Evolutionary conservation across 768 basidiomycete species (phyloP).

Genomic region (Boletus rubescentipes): DNA sequence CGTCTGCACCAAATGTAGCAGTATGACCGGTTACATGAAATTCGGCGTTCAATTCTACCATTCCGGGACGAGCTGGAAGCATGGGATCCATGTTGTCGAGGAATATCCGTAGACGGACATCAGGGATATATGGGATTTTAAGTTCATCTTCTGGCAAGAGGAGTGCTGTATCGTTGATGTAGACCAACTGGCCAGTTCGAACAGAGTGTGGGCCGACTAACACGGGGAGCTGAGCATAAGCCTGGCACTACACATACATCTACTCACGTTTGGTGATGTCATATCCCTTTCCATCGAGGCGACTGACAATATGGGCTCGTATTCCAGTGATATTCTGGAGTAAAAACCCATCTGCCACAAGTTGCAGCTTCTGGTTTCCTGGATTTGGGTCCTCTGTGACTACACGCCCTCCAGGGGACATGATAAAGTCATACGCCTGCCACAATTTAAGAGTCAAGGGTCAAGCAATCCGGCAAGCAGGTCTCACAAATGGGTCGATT

Average conservation of each 20-base stretch:
- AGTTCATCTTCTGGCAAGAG: constrained; percentile 34
- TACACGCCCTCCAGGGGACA: constrained; percentile 54
- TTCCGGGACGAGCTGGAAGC: constrained; percentile 39
- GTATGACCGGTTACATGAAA: constrained; percentile 59
- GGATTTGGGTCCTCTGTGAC: constrained; percentile 72
- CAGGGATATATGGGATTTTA: constrained; percentile 26
- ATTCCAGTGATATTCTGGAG: constrained; percentile 79
- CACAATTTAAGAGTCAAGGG: background rate
- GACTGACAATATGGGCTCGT: constrained; percentile 71
- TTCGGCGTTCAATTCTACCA: constrained; percentile 42
- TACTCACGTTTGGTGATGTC: constrained; percentile 78
- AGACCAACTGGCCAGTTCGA: constrained; percentile 76
- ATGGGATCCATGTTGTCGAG: constrained; percentile 50
- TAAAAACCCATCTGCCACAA: constrained; percentile 67
- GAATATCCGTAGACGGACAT: constrained; percentile 61
- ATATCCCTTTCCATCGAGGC: constrained; percentile 82
- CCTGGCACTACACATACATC: background rate
- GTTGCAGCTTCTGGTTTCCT: constrained; percentile 58
- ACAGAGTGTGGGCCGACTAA: constrained; percentile 82
- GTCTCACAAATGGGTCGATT: constrained; percentile 65
- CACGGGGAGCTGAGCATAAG: constrained; percentile 2
- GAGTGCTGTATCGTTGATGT: constrained; percentile 67
- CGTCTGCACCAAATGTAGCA: constrained; percentile 69
- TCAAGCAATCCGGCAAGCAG: background rate
- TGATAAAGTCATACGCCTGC: constrained; percentile 80